Percentiles rank a stretch among this genome's conserved stretches.
These are phyloP conservation scores for Neurospora sp. DNA, from an alignment of 495 filamentous ascomycete species.

Conservation along the genomic window DNA sequence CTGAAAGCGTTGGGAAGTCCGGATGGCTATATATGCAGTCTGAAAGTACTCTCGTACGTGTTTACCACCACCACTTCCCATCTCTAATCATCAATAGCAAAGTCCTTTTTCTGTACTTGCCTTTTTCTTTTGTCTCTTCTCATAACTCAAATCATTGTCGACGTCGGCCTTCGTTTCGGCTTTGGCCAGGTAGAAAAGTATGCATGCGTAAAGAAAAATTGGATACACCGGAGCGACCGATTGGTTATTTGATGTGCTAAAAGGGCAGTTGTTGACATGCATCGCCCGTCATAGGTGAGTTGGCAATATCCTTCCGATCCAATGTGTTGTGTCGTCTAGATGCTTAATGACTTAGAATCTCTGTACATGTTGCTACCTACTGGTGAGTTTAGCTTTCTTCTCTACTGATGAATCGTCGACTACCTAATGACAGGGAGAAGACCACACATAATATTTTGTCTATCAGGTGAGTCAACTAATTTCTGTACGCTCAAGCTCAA, in stretches of 20 bases:
- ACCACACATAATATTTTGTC: neutral
- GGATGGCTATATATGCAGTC: neutral
- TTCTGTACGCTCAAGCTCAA: neutral
- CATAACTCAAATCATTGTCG: neutral
- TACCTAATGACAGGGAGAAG: neutral
- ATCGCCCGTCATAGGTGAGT: neutral
- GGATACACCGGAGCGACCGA: neutral
- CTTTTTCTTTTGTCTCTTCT: neutral
- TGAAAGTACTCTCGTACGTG: neutral
- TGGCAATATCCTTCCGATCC: neutral
- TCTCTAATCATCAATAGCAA: conserved; percentile 3
- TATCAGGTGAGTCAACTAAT: neutral
- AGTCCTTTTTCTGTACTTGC: neutral
- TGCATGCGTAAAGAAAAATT: neutral
- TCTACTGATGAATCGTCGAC: neutral
- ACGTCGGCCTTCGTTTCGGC: neutral
- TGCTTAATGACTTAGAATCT: neutral
- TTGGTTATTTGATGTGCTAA: neutral
- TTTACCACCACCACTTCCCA: neutral
- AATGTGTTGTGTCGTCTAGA: neutral
- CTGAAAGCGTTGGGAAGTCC: neutral
- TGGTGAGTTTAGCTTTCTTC: neutral
- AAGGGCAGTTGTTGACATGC: neutral
- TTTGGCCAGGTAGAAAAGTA: neutral
- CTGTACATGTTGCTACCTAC: neutral